Percentiles rank a stretch among this genome's conserved stretches.
Conservation (phyloP, 768 basidiomycete species). For the Tephrocybe sp. region DNA sequence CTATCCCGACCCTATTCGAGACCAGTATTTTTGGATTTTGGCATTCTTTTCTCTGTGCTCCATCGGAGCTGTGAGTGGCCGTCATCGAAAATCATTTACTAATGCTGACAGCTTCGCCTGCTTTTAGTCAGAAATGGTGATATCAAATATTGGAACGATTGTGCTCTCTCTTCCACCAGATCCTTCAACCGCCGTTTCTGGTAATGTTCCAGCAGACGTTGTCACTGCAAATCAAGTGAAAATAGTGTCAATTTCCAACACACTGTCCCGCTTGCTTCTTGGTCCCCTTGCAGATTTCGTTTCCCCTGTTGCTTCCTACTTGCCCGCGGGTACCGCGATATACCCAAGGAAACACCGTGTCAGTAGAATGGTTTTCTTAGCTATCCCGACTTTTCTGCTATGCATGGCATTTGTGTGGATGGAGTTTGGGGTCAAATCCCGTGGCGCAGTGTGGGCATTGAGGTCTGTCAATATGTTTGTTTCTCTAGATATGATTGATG, state of each 20-base stretch:
- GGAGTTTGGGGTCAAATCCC: conserved; percentile 44
- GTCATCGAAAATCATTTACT: background rate
- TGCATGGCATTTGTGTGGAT: conserved; percentile 56
- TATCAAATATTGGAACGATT: conserved; percentile 81
- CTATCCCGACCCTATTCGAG: conserved; percentile 46
- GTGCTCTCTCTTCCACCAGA: conserved; percentile 57
- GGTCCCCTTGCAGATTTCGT: conserved; percentile 74
- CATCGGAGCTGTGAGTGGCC: conserved; percentile 66
- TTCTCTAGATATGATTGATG: conserved; percentile 1
- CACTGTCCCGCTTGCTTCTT: conserved; percentile 61
- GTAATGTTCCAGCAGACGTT: conserved; percentile 26
- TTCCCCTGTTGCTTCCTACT: conserved; percentile 56
- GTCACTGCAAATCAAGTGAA: conserved; percentile 66
- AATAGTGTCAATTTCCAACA: conserved; percentile 70
- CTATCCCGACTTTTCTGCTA: conserved; percentile 48
- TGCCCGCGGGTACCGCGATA: conserved; percentile 33
- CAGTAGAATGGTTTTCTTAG: conserved; percentile 64
- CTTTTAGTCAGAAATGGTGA: conserved; percentile 73
- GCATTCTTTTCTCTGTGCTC: conserved; percentile 45
- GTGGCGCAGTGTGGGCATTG: conserved; percentile 62
- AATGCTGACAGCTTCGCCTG: conserved; percentile 1
- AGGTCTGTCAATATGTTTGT: conserved; percentile 44
- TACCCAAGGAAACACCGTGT: conserved; percentile 51
- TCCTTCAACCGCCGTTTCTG: conserved; percentile 15
- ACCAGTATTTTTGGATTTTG: conserved; percentile 68